Evolutionary conservation across 495 filamentous ascomycete species (phyloP).

Genomic region (Lasiosphaeriaceae sp.): DNA sequence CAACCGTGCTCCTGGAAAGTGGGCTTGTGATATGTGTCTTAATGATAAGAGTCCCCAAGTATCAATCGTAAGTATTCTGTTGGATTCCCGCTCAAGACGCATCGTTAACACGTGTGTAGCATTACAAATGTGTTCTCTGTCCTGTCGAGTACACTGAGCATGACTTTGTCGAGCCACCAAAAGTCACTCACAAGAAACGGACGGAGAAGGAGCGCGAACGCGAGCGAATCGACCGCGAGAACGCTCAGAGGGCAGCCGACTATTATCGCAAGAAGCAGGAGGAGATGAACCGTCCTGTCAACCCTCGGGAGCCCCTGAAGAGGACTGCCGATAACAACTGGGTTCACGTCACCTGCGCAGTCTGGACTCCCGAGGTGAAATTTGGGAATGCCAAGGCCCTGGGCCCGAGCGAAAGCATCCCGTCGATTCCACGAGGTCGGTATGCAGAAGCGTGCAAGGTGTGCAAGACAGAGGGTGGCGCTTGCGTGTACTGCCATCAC

Average conservation of each 20-base stretch:
- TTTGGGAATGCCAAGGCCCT: conserved; percentile 79
- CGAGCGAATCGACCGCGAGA: conserved; percentile 77
- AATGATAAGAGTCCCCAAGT: conserved; percentile 87
- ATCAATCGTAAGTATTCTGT: conserved; percentile 62
- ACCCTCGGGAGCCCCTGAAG: conserved; percentile 90
- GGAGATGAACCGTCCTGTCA: conserved; percentile 70
- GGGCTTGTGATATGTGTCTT: conserved; percentile 92
- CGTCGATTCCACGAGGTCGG: conserved; percentile 61
- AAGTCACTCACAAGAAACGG: conserved; percentile 79
- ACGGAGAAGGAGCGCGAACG: conserved; percentile 87
- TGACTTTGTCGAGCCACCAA: conserved; percentile 80
- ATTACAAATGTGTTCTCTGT: conserved; percentile 90
- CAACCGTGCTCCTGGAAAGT: conserved; percentile 68
- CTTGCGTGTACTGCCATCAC: conserved; percentile 76
- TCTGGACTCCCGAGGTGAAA: conserved; percentile 88
- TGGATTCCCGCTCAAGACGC: no score
- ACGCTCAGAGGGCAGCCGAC: conserved; percentile 66
- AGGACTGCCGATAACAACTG: conserved; percentile 92
- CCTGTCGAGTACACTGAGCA: conserved; percentile 71
- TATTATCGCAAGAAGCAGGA: conserved; percentile 80
- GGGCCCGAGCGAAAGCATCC: conserved; percentile 83
- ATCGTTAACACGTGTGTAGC: conserved; percentile 45
- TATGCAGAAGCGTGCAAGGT: conserved; percentile 77
- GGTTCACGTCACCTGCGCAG: conserved; percentile 92
- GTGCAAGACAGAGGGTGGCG: conserved; percentile 67